Percentiles rank a stretch among this genome's conserved stretches.
phyloP scores from a whole-genome alignment of 1,139 yeast genomes.

The Pichia sp. region DNA sequence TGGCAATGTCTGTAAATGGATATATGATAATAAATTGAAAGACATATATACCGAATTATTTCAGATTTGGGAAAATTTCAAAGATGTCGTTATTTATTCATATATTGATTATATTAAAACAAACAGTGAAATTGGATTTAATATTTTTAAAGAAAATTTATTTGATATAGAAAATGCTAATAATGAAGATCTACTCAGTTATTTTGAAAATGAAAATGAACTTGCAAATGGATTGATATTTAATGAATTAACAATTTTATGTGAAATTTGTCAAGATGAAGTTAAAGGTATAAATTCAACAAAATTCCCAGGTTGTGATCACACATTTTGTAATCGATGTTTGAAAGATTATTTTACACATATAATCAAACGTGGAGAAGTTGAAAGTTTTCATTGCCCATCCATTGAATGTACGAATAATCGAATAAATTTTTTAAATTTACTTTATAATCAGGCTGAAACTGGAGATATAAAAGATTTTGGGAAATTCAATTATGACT shows the following conservation, averaged over 20 bases:
- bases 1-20: constrained; percentile 21
- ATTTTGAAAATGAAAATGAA: constrained; percentile 21
- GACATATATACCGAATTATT: constrained; percentile 24
- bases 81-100: constrained; percentile 40
- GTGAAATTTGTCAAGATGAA: constrained; percentile 55
- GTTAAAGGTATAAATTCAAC: constrained; percentile 44
- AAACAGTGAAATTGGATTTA: constrained; percentile 22
- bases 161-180: constrained; percentile 12
- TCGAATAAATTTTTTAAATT: constrained; percentile 10
- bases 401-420: constrained; percentile 41
- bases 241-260: constrained; percentile 37
- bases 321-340: constrained; percentile 50
- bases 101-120: constrained; percentile 41
- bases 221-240: constrained; percentile 31
- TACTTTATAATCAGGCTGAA: constrained; percentile 1
- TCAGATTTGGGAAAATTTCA: constrained; percentile 35
- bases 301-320: constrained; percentile 41
- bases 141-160: constrained; percentile 16
- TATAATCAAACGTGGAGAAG: constrained; percentile 45
- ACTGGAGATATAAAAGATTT: constrained; percentile 22
- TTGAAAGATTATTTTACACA: constrained; percentile 40
- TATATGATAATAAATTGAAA: constrained; percentile 20
- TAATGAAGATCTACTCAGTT: constrained; percentile 16
- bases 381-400: constrained; percentile 55
- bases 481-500: constrained; percentile 22